Base-by-base conservation (phyloP, 1,139 yeast species). In the Suhomyces kunorum region DNA sequence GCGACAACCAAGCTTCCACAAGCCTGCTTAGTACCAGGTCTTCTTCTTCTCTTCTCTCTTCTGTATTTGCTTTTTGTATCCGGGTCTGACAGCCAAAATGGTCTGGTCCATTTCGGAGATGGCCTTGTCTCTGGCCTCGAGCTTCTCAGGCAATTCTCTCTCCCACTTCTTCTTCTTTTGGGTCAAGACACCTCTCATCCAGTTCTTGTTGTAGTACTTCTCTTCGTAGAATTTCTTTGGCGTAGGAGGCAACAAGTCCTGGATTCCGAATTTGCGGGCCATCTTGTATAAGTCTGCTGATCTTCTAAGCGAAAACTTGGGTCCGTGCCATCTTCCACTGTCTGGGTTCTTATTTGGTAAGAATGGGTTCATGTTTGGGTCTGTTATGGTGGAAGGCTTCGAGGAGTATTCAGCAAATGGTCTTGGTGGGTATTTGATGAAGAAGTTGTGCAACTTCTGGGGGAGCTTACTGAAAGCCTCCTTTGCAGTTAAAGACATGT, bases 131-230 rank as follows among this genome's bases (percentile, higher is more conserved):
- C 87, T 80, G 50, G 74, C 77, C 48, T 70, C 71, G 61, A 79
- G 68, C 61, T 88, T 81, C 19, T 68, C 80, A 6, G 78, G 83
- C 47, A 77, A 74, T 37, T 76, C 78, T 59, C 89, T 76, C 63
- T 88, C 95, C 74, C 89, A 80, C 64, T 83, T 86, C 53, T 81
- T 83, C 38, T 88, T 84, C 76, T 87, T 88, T 54, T 89, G 95
- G 56, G 70, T 69, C 55, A 82, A 64, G 27, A 87, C 86, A 61
- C 96, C 96, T 56, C 76, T 78, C 80, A 87, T 78, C 64, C 85
- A 78, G 58, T 76, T 77, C 72, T 83, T 86, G 47, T 76, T 70
- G 34, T 75, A 70, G 60, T 83, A 87, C 63, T 87, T 88, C 47
- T 87, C 95, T 54, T 80, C 83, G 63, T 77, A 87, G 78, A 89